phyloP scores from a whole-genome alignment of 208 protist genomes.

The Wallacemonas rigidus region DNA sequence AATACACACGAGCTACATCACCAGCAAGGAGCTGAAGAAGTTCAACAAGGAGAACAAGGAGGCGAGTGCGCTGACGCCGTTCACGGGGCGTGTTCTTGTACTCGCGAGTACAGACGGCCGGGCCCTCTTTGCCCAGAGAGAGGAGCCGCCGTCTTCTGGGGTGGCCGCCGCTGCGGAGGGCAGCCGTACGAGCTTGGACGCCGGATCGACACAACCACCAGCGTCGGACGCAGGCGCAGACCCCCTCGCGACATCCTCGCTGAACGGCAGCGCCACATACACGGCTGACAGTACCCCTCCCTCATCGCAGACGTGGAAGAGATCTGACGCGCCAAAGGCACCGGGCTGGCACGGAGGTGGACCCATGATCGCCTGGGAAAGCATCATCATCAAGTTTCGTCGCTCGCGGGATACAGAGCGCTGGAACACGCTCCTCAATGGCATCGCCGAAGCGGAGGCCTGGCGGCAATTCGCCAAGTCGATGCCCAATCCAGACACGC shows the following conservation, averaged over 20 bases:
- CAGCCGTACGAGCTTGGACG: not conserved
- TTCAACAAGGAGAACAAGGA: constrained; percentile 29
- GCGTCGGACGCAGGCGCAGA: not conserved
- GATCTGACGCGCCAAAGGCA: not conserved
- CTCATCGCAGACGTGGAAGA: not conserved
- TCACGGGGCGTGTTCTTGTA: constrained; percentile 38
- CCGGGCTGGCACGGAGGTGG: not conserved
- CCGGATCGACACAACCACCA: not conserved
- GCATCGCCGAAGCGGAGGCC: constrained; percentile 44
- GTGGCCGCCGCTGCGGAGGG: not conserved
- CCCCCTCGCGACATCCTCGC: too few relatives aligned
- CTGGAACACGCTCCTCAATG: constrained; percentile 60
- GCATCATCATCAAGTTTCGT: constrained; percentile 63
- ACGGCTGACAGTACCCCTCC: not conserved
- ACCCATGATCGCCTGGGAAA: constrained; percentile 38
- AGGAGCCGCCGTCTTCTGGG: not conserved
- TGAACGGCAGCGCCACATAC: not conserved
- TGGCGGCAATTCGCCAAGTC: constrained; percentile 68
- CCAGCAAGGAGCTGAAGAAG: constrained; percentile 35
- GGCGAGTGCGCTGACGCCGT: constrained; percentile 4
- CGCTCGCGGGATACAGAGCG: constrained; percentile 66
- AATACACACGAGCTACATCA: constrained; percentile 27
- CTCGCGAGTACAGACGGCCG: constrained; percentile 33
- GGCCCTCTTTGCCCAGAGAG: constrained; percentile 26
- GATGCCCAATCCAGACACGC: constrained; percentile 60